Evolutionary conservation across 805 yeast genomes (phyloP), one percentile per base, ranked within the genome.

Genomic region (Candida suzukii): DNA sequence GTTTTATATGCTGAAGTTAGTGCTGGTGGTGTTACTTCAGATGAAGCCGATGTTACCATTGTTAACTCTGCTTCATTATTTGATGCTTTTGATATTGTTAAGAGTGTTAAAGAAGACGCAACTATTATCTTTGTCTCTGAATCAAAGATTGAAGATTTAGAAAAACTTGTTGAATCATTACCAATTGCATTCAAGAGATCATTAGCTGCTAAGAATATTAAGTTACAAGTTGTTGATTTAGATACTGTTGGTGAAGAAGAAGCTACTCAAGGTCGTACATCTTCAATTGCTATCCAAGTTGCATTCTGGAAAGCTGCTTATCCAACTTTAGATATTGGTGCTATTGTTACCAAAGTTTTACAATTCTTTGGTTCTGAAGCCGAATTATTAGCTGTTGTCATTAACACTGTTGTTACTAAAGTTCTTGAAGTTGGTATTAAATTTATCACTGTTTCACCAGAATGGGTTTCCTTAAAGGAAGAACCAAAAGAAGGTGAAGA

Each of bases 341-440:
- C 80, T 28, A 71, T 83, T 48, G 88, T 85, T 45, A 79, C 86
- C 61, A 81, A 82, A 58, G 76, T 88, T 51, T 77, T 83, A 63
- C 86, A 82, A 58, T 80, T 93, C 14, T 83, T 83, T 46, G 93
- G 95, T 39, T 74, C 83, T 39, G 88, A 81, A 47, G 84, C 87
- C 45, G 96, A 88, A 65, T 67, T 83, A 44, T 71, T 88, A 48
- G 85, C 84, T 27, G 78, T 83, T 27, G 87, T 80, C 37, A 68
- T 83, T 56, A 78, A 81, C 43, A 76, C 77, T 43, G 72, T 79
- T 40, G 74, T 86, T 41, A 79, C 78, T 38, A 76, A 79, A 46
- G 74, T 74, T 17, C 69, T 71, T 39, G 75, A 61, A 30, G 56
- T 64, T 43, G 74, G 70, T 38, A 51, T 71, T 36, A 67, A 67